Percentiles rank a stretch among this genome's conserved stretches.
These are phyloP conservation scores for Candida coleopterorum DNA, from an alignment of 805 yeast species.

Conservation along the genomic window DNA sequence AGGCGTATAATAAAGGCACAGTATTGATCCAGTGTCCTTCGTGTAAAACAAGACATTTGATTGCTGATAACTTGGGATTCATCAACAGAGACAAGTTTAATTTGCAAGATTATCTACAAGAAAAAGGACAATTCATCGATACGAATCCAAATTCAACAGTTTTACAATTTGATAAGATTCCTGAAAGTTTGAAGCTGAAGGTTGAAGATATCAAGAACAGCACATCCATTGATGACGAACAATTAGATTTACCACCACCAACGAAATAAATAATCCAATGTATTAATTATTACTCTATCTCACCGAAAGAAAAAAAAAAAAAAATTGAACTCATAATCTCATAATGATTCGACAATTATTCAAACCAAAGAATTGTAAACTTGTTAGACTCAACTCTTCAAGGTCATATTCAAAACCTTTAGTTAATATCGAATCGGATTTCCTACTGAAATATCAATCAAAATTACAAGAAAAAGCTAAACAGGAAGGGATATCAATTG, in stretches of 20 bases:
- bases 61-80: slow-evolving; percentile 70
- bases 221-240: neutral
- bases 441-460: slow-evolving; percentile 19
- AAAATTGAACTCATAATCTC: neutral
- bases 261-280: neutral
- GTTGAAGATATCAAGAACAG: slow-evolving; percentile 29
- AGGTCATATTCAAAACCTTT: no score
- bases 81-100: slow-evolving; percentile 75
- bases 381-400: slow-evolving; percentile 5
- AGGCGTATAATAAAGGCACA: slow-evolving; percentile 82
- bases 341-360: neutral
- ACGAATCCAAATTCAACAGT: slow-evolving; percentile 51
- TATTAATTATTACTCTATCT: neutral
- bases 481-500: slow-evolving; percentile 36
- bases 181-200: slow-evolving; percentile 44
- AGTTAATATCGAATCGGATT: no score
- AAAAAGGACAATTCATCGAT: slow-evolving; percentile 67
- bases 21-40: slow-evolving; percentile 90
- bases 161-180: slow-evolving; percentile 64
- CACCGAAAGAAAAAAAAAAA: neutral
- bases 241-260: neutral
- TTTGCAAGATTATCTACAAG: slow-evolving; percentile 71
- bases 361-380: neutral
- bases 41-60: slow-evolving; percentile 81
- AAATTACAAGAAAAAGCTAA: slow-evolving; percentile 34